Evolutionary conservation across 345 rosid species (phyloP).

Genomic region (Arabidopsis thaliana): DNA sequence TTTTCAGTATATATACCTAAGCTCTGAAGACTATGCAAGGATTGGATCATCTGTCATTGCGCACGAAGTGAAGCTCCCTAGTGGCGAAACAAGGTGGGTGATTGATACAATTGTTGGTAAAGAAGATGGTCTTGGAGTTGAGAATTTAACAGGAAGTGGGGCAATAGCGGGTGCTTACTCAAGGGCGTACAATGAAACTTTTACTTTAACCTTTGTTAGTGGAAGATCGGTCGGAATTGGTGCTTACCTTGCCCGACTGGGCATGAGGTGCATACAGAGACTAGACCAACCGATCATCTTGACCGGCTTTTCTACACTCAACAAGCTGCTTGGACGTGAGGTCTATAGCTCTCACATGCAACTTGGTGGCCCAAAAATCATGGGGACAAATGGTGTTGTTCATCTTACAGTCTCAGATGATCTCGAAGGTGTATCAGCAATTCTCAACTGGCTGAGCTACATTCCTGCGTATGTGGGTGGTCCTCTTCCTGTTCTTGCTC

Average conservation of each 20-base stretch:
- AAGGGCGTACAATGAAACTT: slow-evolving; percentile 89
- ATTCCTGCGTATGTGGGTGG: slow-evolving; percentile 82
- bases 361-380: slow-evolving; percentile 98
- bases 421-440: slow-evolving; percentile 88
- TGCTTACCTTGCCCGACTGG: slow-evolving; percentile 97
- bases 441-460: slow-evolving; percentile 93
- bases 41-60: slow-evolving; percentile 85
- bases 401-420: slow-evolving; percentile 97
- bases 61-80: slow-evolving; percentile 76
- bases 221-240: slow-evolving; percentile 98
- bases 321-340: slow-evolving; percentile 97
- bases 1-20: slow-evolving; percentile 83
- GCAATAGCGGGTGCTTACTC: slow-evolving; percentile 98
- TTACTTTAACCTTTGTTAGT: slow-evolving; percentile 91
- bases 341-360: slow-evolving; percentile 99
- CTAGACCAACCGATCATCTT: slow-evolving; percentile 97
- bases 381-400: slow-evolving; percentile 98
- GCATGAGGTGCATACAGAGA: slow-evolving; percentile 99
- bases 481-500: slow-evolving; percentile 64
- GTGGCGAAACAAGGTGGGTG: slow-evolving; percentile 90
- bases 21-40: slow-evolving; percentile 69
- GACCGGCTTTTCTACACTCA: slow-evolving; percentile 95
- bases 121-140: slow-evolving; percentile 96
- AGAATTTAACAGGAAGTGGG: slow-evolving; percentile 94
- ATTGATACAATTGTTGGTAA: slow-evolving; percentile 93